Conservation (phyloP, 2,329 filamentous ascomycete genomes). For the Penicillium hordei region DNA sequence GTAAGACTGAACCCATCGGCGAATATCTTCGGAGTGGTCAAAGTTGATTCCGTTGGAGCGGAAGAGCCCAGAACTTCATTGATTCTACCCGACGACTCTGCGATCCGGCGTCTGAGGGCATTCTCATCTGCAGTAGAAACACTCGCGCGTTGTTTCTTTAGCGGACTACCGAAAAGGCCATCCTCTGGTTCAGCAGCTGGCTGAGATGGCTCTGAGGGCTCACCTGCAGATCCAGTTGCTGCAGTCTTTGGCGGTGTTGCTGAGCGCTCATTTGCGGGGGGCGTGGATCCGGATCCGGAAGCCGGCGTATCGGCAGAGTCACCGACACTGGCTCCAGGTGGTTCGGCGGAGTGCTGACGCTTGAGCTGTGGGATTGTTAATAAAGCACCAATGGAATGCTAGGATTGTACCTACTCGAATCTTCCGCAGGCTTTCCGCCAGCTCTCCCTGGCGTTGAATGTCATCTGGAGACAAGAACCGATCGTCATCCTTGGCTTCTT, state of each 20-base stretch:
- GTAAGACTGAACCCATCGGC: slow-evolving; percentile 15
- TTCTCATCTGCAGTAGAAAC: slow-evolving; percentile 46
- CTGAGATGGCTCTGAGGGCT: slow-evolving; percentile 23
- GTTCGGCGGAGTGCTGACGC: slow-evolving; percentile 64
- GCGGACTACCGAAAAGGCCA: slow-evolving; percentile 46
- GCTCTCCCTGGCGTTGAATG: slow-evolving; percentile 58
- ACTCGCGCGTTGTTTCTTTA: slow-evolving; percentile 50
- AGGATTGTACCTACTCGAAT: slow-evolving; percentile 56
- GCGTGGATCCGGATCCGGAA: slow-evolving; percentile 39
- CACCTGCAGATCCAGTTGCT: slow-evolving; percentile 13
- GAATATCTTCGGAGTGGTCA: slow-evolving; percentile 13
- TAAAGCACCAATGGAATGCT: background rate
- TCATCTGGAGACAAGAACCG: slow-evolving; percentile 60
- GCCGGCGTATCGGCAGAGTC: slow-evolving; percentile 40
- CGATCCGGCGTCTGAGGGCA: slow-evolving; percentile 42
- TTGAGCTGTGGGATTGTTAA: slow-evolving; percentile 54
- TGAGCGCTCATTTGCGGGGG: slow-evolving; percentile 35
- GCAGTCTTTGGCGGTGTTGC: slow-evolving; percentile 37
- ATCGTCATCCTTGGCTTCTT: slow-evolving; percentile 51
- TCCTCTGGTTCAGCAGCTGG: slow-evolving; percentile 28
- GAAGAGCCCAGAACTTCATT: slow-evolving; percentile 35
- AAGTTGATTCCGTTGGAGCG: slow-evolving; percentile 14
- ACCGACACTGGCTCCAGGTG: slow-evolving; percentile 40
- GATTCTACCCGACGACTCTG: slow-evolving; percentile 41
- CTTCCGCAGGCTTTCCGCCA: slow-evolving; percentile 64